Percentiles rank a stretch among this genome's conserved stretches.
Evolutionary conservation across 345 rosid genomes (phyloP).

Genomic region (Durio zibethinus): DNA sequence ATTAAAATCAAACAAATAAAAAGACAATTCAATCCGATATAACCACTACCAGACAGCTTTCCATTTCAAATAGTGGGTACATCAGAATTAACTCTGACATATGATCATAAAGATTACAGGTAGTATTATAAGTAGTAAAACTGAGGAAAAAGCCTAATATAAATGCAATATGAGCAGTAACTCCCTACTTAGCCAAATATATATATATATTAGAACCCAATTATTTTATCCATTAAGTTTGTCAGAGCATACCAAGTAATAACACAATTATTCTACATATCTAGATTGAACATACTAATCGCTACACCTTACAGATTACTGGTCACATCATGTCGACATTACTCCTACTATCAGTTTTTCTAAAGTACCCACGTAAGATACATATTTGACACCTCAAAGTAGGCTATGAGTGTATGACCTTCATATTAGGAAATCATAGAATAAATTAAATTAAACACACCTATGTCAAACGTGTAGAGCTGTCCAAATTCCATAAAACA

Average conservation of each 20-base stretch:
- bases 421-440: not conserved
- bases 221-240: not conserved
- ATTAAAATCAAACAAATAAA: not conserved
- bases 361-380: not conserved
- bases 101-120: not conserved
- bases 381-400: not conserved
- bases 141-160: not conserved
- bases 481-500: not conserved
- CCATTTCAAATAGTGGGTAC: not conserved
- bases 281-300: not conserved
- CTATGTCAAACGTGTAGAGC: not conserved
- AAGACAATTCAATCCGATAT: not conserved
- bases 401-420: not conserved
- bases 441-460: not conserved
- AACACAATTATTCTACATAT: not conserved
- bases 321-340: not conserved
- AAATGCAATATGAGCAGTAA: not conserved
- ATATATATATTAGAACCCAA: not conserved
- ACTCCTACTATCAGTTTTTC: not conserved
- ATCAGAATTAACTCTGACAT: not conserved
- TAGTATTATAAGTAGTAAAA: not conserved
- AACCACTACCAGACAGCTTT: not conserved
- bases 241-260: not conserved
- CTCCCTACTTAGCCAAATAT: not conserved
- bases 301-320: not conserved